phyloP scores from a whole-genome alignment of 2,329 filamentous ascomycete genomes.

The Fusarium cyanostomum region DNA sequence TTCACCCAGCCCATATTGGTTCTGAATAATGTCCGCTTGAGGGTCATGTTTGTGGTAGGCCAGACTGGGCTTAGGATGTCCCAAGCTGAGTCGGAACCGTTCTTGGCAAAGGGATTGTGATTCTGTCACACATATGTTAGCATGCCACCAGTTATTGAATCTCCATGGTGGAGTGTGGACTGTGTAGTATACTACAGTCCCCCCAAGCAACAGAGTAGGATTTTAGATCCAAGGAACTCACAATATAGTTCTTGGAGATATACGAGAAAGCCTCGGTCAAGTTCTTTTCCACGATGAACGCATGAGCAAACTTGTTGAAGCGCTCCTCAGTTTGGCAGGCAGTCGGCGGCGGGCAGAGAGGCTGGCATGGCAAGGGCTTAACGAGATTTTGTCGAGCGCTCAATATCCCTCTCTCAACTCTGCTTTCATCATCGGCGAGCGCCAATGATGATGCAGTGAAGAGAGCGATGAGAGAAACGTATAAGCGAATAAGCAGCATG shows the following conservation, averaged over 20 bases:
- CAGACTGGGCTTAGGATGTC: background rate
- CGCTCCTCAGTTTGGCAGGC: background rate
- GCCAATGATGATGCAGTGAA: background rate
- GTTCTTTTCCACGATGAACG: background rate
- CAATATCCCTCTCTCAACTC: too few relatives aligned
- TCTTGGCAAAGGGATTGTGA: background rate
- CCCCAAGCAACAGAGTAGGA: rapidly evolving
- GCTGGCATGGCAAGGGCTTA: background rate
- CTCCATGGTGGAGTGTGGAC: too few relatives aligned
- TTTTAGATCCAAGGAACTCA: background rate
- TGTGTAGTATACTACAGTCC: too few relatives aligned
- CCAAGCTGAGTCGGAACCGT: background rate
- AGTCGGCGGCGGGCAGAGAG: background rate
- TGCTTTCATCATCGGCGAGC: background rate
- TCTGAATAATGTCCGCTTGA: constrained; percentile 11
- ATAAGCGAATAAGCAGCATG: background rate
- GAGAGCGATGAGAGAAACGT: background rate
- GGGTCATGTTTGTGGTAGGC: background rate
- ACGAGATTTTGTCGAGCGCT: background rate
- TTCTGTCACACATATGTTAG: background rate
- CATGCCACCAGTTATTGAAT: too few relatives aligned
- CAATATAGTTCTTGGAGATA: background rate
- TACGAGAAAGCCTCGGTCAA: background rate
- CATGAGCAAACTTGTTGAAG: background rate
- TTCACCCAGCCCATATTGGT: constrained; percentile 28